Conservation (phyloP, 257 asterid species). For the Solanum gracilifrons region DNA sequence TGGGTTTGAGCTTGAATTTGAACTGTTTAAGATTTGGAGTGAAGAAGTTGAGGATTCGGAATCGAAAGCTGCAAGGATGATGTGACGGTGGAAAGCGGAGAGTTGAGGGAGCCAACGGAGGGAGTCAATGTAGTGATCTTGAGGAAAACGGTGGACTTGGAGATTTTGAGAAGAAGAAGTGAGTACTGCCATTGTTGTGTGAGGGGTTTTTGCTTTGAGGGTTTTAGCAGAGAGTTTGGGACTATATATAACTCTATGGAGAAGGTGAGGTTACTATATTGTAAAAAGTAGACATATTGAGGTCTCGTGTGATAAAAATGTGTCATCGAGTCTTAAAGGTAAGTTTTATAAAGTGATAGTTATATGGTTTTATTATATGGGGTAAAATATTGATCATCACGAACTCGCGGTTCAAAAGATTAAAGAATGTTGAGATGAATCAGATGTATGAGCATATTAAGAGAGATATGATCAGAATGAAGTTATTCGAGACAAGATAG, state of each 20-base stretch:
- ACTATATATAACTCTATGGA: not conserved
- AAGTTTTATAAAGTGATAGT: not conserved
- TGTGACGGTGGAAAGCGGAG: conserved; percentile 65
- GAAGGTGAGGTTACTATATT: not conserved
- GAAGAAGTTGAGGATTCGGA: conserved; percentile 45
- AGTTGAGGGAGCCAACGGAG: conserved; percentile 79
- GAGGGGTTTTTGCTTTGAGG: not conserved
- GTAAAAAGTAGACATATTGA: not conserved
- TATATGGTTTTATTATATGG: not conserved
- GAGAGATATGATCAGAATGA: not conserved
- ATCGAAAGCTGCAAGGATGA: conserved; percentile 56
- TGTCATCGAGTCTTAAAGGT: no score
- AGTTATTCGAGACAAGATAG: not conserved
- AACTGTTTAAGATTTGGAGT: conserved; percentile 29
- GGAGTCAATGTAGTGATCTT: conserved; percentile 51
- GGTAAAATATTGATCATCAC: not conserved
- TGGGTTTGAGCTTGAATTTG: not conserved
- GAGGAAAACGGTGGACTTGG: conserved; percentile 54
- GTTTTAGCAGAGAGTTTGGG: not conserved
- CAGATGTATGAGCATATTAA: not conserved
- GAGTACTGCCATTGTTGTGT: conserved; percentile 12
- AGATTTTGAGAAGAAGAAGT: conserved; percentile 2
- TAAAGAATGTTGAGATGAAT: not conserved
- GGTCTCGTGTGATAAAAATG: not conserved
- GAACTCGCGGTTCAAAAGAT: no score